Base-by-base conservation (phyloP, 805 yeast genomes). In the Cyberlindnera maclurae region DNA sequence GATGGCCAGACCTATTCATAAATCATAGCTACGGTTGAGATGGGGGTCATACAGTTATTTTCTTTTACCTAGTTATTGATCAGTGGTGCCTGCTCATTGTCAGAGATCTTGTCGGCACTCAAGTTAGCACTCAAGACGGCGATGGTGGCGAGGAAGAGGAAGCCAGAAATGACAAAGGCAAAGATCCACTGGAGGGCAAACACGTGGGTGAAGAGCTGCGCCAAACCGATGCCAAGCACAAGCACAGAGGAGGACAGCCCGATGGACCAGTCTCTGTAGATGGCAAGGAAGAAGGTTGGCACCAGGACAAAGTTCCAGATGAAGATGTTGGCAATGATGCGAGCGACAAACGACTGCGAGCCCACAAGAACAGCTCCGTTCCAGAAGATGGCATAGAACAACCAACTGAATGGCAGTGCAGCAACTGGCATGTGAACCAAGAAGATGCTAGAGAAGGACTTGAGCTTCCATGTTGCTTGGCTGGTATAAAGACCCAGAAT, bases 151-250 rank as follows among this genome's bases (percentile, higher is more conserved):
- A 78, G 51, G 41, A 78, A 68, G 55, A 81, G 68, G 24, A 78
- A 38, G 5, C 74, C 78, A 9, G 83, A 62, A 44, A 83, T 82
- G 38, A 73, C 59, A 46, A 82, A 76, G 4, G 88, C 94, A 64
- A 85, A 85, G 47, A 82, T 74, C 95, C 95, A 85, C 64, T 85
- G 95, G 47, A 85, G 68, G 3, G 90, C 90, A 62, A 85, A 70
- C 28, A 76, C 64, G 61, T 74, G 81, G 34, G 77, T 73, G 54
- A 77, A 68, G 39, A 85, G 56, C 61, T 85, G 95, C 38, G 81
- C 80, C 33, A 82, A 64, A 4, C 79, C 90, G 33, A 85, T 57
- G 27, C 84, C 89, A 40, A 82, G 68, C 44, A 71, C 64, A 50
- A 85, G 62, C 49, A 74, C 66, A 24, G 81, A 61, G 12, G 78